Percentiles rank a stretch among this genome's conserved stretches.
Evolutionary conservation across 73 alveolate species (phyloP).

Genomic region (Diophrys appendiculata): DNA sequence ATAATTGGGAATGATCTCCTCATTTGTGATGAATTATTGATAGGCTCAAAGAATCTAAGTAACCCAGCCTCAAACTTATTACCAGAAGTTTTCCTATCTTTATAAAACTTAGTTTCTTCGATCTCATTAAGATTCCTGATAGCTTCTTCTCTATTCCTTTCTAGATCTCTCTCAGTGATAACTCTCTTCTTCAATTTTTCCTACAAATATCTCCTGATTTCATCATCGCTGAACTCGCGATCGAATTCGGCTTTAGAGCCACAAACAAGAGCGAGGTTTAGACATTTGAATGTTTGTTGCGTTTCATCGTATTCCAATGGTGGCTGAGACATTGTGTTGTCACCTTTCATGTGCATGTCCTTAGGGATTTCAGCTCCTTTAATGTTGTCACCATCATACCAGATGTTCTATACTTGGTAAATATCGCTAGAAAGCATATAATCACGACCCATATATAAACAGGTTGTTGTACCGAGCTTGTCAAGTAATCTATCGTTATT

Average conservation of each 20-base stretch:
- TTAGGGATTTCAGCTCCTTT: not conserved
- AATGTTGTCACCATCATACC: not conserved
- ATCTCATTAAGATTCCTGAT: slow-evolving; percentile 1
- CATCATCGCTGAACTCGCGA: slow-evolving; percentile 29
- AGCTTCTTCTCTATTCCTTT: slow-evolving; percentile 6
- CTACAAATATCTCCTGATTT: slow-evolving; percentile 20
- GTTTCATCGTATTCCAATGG: slow-evolving; percentile 19
- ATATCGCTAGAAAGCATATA: not conserved
- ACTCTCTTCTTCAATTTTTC: slow-evolving; percentile 17
- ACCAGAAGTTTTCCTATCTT: slow-evolving; percentile 73
- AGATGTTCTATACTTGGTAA: not conserved
- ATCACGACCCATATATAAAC: not conserved
- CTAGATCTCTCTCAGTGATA: not conserved
- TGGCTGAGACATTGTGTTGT: not conserved
- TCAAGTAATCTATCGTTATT: not conserved
- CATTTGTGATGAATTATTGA: slow-evolving; percentile 46
- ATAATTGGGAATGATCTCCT: slow-evolving; percentile 64
- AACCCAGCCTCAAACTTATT: slow-evolving; percentile 95
- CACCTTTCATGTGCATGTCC: not conserved
- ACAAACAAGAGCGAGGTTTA: slow-evolving; percentile 16
- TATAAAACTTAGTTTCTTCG: slow-evolving; percentile 4
- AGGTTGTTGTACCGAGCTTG: not conserved
- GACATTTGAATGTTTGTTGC: slow-evolving; percentile 30
- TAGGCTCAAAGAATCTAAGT: slow-evolving; percentile 88
- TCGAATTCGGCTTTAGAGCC: slow-evolving; percentile 52